Evolutionary conservation across 305 asterid genomes (phyloP).

Genomic region (Rubia tinctorum): DNA sequence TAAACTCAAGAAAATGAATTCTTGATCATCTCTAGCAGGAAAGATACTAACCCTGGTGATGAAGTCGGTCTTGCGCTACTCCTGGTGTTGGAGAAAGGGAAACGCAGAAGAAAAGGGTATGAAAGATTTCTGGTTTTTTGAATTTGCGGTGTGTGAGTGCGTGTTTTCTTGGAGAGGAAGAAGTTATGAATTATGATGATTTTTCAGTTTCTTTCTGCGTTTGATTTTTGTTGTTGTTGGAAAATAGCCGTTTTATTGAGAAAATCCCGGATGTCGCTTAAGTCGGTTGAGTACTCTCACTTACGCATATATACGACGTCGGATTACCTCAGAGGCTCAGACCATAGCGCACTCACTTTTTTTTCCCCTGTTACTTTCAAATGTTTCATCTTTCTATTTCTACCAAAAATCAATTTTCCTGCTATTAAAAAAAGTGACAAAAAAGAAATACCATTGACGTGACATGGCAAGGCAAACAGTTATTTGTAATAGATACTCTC

Average conservation of each 20-base stretch:
- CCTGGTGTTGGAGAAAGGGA: background rate
- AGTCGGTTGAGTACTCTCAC: background rate
- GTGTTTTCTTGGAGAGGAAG: slow-evolving; percentile 11
- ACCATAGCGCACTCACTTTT: background rate
- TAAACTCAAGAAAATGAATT: background rate
- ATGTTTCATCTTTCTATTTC: too few species aligned
- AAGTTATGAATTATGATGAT: background rate
- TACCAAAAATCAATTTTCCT: too few species aligned
- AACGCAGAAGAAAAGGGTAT: background rate
- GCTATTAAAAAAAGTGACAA: background rate
- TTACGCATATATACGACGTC: background rate
- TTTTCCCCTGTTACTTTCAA: background rate
- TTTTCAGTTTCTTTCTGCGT: slow-evolving; percentile 9
- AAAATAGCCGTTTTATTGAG: slow-evolving; percentile 21
- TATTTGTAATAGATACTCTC: background rate
- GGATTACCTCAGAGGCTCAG: background rate
- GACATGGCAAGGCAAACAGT: background rate
- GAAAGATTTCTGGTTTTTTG: background rate
- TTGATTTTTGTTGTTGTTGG: background rate
- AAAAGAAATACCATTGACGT: background rate
- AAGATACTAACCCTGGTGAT: background rate
- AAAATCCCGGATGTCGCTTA: slow-evolving; percentile 8
- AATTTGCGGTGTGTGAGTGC: background rate
- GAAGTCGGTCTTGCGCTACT: background rate
- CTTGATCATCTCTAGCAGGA: background rate